These are phyloP conservation scores for Talaromyces sp. DNA, from an alignment of 2,329 filamentous ascomycete species.

Conservation along the genomic window DNA sequence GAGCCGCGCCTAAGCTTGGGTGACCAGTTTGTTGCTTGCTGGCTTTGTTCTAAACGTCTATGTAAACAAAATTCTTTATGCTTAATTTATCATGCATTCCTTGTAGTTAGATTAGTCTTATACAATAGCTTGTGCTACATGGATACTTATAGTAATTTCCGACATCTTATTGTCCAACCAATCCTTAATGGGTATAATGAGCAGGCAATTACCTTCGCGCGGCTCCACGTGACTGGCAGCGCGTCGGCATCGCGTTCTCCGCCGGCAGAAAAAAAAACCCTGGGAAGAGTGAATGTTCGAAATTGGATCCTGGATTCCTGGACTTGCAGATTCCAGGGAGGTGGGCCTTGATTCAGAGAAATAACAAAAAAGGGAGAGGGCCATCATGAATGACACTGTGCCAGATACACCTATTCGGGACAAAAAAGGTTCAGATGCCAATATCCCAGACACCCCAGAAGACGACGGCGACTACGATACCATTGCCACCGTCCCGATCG, in stretches of 20 bases:
- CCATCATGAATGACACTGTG: conserved; percentile 43
- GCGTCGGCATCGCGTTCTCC: conserved; percentile 25
- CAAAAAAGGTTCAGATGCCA: conserved; percentile 33
- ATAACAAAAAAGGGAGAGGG: not conserved
- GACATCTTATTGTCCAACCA: not conserved
- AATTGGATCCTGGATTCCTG: conserved; percentile 5
- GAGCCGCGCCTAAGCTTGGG: too few relatives aligned
- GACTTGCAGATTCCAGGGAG: conserved; percentile 12
- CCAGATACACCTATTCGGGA: conserved; percentile 45
- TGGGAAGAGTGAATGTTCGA: not conserved
- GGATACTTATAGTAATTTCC: too few relatives aligned
- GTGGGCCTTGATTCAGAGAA: conserved; percentile 12
- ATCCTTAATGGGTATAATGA: not conserved
- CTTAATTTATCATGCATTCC: too few relatives aligned
- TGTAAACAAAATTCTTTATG: too few relatives aligned
- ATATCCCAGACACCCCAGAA: conserved; percentile 31
- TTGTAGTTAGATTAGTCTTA: too few relatives aligned
- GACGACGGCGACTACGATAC: conserved; percentile 49
- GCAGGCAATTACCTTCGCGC: not conserved
- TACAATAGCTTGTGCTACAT: too few relatives aligned
- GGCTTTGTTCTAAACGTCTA: too few relatives aligned
- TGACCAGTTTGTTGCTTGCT: too few relatives aligned
- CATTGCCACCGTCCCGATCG: conserved; percentile 50
- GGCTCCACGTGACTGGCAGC: conserved; percentile 21
- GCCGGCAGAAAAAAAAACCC: conserved; percentile 28